A percentile compares a stretch with the other conserved stretches of the same genome.
Conservation (phyloP, 2,329 filamentous ascomycete genomes). For the Proliferodiscus dingleyae region DNA sequence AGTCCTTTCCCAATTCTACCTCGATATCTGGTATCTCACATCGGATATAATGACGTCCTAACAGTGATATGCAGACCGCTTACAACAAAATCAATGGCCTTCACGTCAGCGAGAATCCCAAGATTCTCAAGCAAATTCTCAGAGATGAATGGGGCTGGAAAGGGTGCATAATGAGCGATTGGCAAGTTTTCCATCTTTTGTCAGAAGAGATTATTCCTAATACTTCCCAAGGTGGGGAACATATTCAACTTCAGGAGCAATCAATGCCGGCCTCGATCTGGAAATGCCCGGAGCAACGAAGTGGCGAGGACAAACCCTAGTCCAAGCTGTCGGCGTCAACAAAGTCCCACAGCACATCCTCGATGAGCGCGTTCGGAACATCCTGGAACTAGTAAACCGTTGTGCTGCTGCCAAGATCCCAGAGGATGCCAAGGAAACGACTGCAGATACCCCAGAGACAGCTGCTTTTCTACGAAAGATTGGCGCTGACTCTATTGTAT, state of each 20-base stretch:
- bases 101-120: slow-evolving; percentile 39
- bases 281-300: slow-evolving; percentile 53
- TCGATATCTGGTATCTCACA: background rate
- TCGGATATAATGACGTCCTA: background rate
- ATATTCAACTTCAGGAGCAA: slow-evolving; percentile 48
- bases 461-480: slow-evolving; percentile 47
- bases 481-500: slow-evolving; percentile 56
- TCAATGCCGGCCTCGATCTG: slow-evolving; percentile 49
- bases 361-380: slow-evolving; percentile 25
- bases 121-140: slow-evolving; percentile 36
- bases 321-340: slow-evolving; percentile 21
- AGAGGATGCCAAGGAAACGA: slow-evolving; percentile 25
- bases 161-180: slow-evolving; percentile 44
- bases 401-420: slow-evolving; percentile 34
- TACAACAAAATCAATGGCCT: slow-evolving; percentile 44
- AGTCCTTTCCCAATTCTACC: background rate
- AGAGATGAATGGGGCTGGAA: slow-evolving; percentile 42
- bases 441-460: slow-evolving; percentile 30
- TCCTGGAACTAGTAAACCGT: slow-evolving; percentile 25
- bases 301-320: slow-evolving; percentile 24
- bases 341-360: slow-evolving; percentile 24
- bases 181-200: slow-evolving; percentile 31
- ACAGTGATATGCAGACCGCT: slow-evolving; percentile 28
- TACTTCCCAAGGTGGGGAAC: slow-evolving; percentile 37
- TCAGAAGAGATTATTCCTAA: background rate